A percentile compares a stretch with the other conserved stretches of the same genome.
Conservation (phyloP, 257 asterid species). For the Lithospermum erythrorhizon region DNA sequence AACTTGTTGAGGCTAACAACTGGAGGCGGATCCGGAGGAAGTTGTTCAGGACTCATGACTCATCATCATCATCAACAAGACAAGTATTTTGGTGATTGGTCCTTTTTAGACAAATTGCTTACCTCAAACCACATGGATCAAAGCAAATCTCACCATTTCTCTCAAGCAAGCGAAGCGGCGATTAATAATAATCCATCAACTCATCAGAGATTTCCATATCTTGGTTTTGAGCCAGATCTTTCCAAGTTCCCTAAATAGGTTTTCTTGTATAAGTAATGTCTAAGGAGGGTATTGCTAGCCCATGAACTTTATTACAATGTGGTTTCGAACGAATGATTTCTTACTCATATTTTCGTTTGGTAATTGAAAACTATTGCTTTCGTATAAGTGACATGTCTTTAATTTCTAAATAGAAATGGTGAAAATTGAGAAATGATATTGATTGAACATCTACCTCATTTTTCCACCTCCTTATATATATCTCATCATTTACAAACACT, state of each 20-base stretch:
- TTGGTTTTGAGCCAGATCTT: constrained; percentile 11
- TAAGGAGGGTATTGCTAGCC: too few relatives aligned
- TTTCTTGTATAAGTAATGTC: neutral
- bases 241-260: constrained; percentile 17
- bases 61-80: constrained; percentile 24
- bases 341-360: too few relatives aligned
- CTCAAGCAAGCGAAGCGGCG: constrained; percentile 27
- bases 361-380: too few relatives aligned
- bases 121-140: constrained; percentile 44
- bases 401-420: too few relatives aligned
- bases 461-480: too few relatives aligned
- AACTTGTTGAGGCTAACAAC: constrained; percentile 42
- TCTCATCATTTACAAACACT: too few relatives aligned
- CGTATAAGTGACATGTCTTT: neutral
- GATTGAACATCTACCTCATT: too few relatives aligned
- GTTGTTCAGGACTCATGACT: constrained; percentile 2
- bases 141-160: constrained; percentile 23
- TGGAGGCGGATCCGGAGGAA: constrained; percentile 10
- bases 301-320: neutral
- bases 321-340: neutral
- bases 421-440: too few relatives aligned
- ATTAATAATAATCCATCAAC: constrained; percentile 13
- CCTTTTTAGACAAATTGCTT: constrained; percentile 58
- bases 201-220: constrained; percentile 31
- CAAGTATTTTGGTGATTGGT: constrained; percentile 57